Base-by-base conservation (phyloP, 371 early-diverging fungal species). In the Circinella minor region DNA sequence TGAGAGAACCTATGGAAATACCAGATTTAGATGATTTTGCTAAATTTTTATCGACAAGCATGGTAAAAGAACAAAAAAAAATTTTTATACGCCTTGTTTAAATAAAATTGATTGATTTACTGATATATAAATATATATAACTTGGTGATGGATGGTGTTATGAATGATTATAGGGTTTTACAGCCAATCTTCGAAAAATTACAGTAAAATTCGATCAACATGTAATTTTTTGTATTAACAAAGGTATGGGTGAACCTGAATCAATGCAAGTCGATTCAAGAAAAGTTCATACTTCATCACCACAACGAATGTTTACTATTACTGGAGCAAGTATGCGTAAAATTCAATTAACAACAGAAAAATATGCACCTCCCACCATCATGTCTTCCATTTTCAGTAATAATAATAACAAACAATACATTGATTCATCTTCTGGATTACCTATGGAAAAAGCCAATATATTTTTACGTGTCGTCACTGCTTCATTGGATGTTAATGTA, bases 1-100 rank as follows among this genome's bases (percentile, higher is more conserved):
- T 94, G 55, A 84, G 97, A 46, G 94, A 95, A 43, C 93, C 94
- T 10, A 85, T 90, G 70, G 90, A 90, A 55, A 81, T 93, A 77
- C 88, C 93, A 6, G 82, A 92, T 46, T 77, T 89, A 55, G 89
- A 88, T 6, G 85, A 89, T 8, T 95, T 97, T 75, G 90, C 89
- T 4, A 81, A 87, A 17, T 97, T 97, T 62, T 72, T 97, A 4
- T 92, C 94, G 0, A 90, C 93, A 5, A 94, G 95, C 43, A 78
- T 97, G 74, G 89, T 90, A 67, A 66, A 61, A 34, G 17, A 43
- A 65, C 36, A 46, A 49, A 15, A 46, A 11, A 13, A 14, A 1
- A 20, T 36, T 1, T 43, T 1, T 43, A 43, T 9, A 11, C n/a
- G n/a, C 0, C 27, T 2, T 27, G 27, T 27, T 27, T 27, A 27